Evolutionary conservation across 1,139 yeast genomes (phyloP).

Genomic region (Yamadazyma friedrichii): DNA sequence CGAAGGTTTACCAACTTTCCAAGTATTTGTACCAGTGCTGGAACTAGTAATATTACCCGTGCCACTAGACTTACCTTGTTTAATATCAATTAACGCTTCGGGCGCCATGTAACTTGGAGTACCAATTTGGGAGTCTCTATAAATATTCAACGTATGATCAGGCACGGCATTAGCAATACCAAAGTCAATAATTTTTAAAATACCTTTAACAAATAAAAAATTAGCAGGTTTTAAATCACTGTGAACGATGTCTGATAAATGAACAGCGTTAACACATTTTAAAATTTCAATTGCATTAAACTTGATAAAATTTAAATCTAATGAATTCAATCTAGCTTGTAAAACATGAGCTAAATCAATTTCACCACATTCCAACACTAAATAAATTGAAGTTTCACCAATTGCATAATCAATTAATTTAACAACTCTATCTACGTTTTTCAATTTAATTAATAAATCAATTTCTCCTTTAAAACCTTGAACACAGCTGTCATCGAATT

Average conservation of each 20-base stretch:
- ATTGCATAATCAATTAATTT: slow-evolving; percentile 72
- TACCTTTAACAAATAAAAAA: slow-evolving; percentile 82
- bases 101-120: slow-evolving; percentile 99
- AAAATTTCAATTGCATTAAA: slow-evolving; percentile 80
- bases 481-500: slow-evolving; percentile 72
- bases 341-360: slow-evolving; percentile 84
- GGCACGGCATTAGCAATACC: slow-evolving; percentile 96
- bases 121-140: slow-evolving; percentile 89
- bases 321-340: slow-evolving; percentile 48
- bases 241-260: slow-evolving; percentile 84
- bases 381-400: slow-evolving; percentile 58
- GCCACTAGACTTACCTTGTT: slow-evolving; percentile 25
- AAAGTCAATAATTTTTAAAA: slow-evolving; percentile 86
- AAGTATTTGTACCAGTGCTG: slow-evolving; percentile 39
- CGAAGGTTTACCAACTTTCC: slow-evolving; percentile 94
- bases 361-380: slow-evolving; percentile 97
- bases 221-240: slow-evolving; percentile 96
- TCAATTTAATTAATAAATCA: slow-evolving; percentile 62
- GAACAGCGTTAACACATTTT: slow-evolving; percentile 85
- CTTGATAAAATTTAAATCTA: slow-evolving; percentile 78
- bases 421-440: slow-evolving; percentile 72
- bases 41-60: slow-evolving; percentile 14
- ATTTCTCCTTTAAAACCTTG: slow-evolving; percentile 89
- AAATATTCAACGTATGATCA: slow-evolving; percentile 86
- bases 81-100: slow-evolving; percentile 77